These are phyloP conservation scores for Bruguiera sexangula DNA, from an alignment of 345 rosid genomes.

Conservation along the genomic window DNA sequence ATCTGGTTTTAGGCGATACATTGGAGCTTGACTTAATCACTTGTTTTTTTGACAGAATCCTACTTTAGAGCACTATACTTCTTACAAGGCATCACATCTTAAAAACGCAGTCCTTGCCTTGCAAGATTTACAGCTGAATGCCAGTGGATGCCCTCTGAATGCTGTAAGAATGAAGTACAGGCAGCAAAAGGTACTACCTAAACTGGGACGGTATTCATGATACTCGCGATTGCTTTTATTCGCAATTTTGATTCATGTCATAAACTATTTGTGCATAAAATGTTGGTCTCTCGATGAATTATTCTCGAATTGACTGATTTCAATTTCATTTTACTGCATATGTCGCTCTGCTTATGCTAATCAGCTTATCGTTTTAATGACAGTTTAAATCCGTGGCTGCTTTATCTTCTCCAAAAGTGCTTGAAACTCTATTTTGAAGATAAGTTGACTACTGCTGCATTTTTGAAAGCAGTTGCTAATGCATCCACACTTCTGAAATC, in stretches of 20 bases:
- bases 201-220: not conserved
- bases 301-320: too few relatives aligned
- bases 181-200: slow-evolving; percentile 63
- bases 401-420: slow-evolving; percentile 54
- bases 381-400: slow-evolving; percentile 82
- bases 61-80: slow-evolving; percentile 74
- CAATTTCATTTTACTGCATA: too few relatives aligned
- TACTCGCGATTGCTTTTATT: not conserved
- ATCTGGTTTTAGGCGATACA: slow-evolving; percentile 5
- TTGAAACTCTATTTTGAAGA: slow-evolving; percentile 56
- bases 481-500: slow-evolving; percentile 18
- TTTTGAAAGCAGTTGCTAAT: slow-evolving; percentile 21
- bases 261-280: not conserved
- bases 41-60: slow-evolving; percentile 45
- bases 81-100: slow-evolving; percentile 61
- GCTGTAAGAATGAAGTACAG: slow-evolving; percentile 69
- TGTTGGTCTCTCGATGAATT: too few relatives aligned
- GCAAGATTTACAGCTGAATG: slow-evolving; percentile 68
- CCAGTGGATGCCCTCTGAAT: slow-evolving; percentile 56
- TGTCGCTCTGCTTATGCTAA: slow-evolving; percentile 3
- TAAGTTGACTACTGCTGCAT: slow-evolving; percentile 22
- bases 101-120: slow-evolving; percentile 48
- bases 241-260: too few relatives aligned
- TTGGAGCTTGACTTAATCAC: not conserved
- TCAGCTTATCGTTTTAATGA: slow-evolving; percentile 8